Percentiles rank a stretch among this genome's conserved stretches.
These are phyloP conservation scores for Acacia melanoxylon DNA, from an alignment of 306 rosid species.

Conservation along the genomic window DNA sequence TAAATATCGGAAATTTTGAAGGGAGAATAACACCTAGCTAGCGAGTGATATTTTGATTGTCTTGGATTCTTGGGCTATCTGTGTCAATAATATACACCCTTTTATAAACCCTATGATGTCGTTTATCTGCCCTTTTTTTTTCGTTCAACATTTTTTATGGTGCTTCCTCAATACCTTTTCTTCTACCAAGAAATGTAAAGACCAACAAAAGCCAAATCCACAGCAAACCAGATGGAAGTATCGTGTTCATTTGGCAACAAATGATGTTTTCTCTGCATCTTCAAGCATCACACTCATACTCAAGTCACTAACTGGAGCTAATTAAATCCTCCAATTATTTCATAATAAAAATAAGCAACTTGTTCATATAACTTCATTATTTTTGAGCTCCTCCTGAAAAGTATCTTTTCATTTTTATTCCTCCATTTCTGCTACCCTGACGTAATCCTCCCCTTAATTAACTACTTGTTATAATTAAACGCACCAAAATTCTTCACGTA, in stretches of 20 bases:
- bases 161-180: background rate
- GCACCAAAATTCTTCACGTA: background rate
- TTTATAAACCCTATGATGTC: background rate
- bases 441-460: conserved; percentile 12
- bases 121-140: background rate
- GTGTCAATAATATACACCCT: background rate
- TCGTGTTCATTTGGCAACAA: conserved; percentile 29
- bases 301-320: background rate
- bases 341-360: background rate
- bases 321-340: background rate
- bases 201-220: background rate
- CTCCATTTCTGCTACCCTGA: background rate
- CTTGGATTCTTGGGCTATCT: background rate
- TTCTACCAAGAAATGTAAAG: background rate
- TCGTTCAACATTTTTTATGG: background rate
- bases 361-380: background rate
- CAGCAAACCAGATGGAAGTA: conserved; percentile 14
- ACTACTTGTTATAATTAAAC: background rate
- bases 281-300: conserved; percentile 12
- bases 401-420: background rate
- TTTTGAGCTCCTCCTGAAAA: background rate
- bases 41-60: conserved; percentile 23
- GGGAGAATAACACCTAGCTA: conserved; percentile 26
- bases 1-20: conserved; percentile 47
- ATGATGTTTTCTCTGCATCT: conserved; percentile 2